Percentiles rank a stretch among this genome's conserved stretches.
Evolutionary conservation across 768 basidiomycete species (phyloP).

Genomic region (Lactarius sp.): DNA sequence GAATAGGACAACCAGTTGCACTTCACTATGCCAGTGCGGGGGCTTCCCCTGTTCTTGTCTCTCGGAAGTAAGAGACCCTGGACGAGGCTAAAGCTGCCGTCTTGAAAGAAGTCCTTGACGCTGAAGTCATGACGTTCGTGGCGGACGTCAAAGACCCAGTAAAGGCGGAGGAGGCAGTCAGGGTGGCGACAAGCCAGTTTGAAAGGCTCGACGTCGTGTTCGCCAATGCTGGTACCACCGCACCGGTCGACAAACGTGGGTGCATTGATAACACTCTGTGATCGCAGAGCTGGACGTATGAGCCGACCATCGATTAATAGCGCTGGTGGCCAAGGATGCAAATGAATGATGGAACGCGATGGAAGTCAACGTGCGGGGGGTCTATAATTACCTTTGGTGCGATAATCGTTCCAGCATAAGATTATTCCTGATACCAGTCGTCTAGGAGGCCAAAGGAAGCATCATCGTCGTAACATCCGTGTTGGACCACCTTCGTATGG

Average conservation of each 20-base stretch:
- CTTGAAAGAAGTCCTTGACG: slow-evolving; percentile 8
- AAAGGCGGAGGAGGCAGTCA: slow-evolving; percentile 28
- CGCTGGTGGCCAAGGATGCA: background rate
- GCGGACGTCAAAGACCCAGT: slow-evolving; percentile 29
- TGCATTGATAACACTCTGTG: background rate
- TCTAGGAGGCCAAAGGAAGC: slow-evolving; percentile 9
- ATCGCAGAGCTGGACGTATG: too few species aligned
- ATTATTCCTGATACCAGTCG: background rate
- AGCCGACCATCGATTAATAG: background rate
- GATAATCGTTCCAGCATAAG: background rate
- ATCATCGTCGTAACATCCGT: slow-evolving; percentile 4
- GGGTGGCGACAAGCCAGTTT: slow-evolving; percentile 26
- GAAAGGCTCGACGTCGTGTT: slow-evolving; percentile 32
- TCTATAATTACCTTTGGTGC: slow-evolving; percentile 21
- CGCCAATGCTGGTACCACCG: slow-evolving; percentile 29
- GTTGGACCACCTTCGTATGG: slow-evolving; percentile 5
- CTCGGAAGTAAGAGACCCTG: slow-evolving; percentile 25
- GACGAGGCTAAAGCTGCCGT: slow-evolving; percentile 28
- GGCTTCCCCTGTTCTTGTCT: slow-evolving; percentile 28
- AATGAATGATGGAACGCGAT: slow-evolving; percentile 9
- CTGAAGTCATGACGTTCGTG: slow-evolving; percentile 24
- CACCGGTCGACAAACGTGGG: background rate
- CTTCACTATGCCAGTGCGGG: slow-evolving; percentile 30
- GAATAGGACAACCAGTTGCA: slow-evolving; percentile 30
- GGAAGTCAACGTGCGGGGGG: slow-evolving; percentile 13